Conservation (phyloP, 2,329 filamentous ascomycete genomes). For the Fusarium tjaetaba region DNA sequence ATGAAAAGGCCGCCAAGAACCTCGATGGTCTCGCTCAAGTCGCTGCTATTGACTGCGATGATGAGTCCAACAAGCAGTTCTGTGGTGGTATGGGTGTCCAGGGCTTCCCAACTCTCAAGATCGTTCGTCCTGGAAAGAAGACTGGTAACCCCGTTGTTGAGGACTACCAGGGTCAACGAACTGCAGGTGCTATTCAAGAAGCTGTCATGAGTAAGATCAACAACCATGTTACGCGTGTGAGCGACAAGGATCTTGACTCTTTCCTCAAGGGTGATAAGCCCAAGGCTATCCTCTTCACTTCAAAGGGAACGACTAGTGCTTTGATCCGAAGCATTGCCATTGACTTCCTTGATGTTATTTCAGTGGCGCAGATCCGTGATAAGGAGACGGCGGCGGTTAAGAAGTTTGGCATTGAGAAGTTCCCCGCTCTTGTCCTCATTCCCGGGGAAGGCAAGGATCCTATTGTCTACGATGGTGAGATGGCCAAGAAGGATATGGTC, state of each 20-base stretch:
- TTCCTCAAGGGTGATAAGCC: slow-evolving; percentile 80
- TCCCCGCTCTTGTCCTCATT: slow-evolving; percentile 83
- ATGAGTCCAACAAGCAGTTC: slow-evolving; percentile 88
- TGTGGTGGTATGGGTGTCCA: slow-evolving; percentile 88
- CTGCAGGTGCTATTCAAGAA: slow-evolving; percentile 87
- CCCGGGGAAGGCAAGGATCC: slow-evolving; percentile 75
- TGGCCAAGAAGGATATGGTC: slow-evolving; percentile 85
- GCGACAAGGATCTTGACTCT: slow-evolving; percentile 79
- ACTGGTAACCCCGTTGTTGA: slow-evolving; percentile 81
- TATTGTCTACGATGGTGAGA: slow-evolving; percentile 80
- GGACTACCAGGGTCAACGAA: slow-evolving; percentile 87
- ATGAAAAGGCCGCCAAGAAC: slow-evolving; percentile 90
- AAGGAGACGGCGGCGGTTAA: slow-evolving; percentile 79
- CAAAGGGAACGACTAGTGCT: slow-evolving; percentile 88
- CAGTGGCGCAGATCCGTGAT: slow-evolving; percentile 82
- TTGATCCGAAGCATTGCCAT: slow-evolving; percentile 86
- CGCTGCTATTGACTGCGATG: slow-evolving; percentile 93
- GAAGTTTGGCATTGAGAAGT: slow-evolving; percentile 79
- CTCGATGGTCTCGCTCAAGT: slow-evolving; percentile 94
- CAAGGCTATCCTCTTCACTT: slow-evolving; percentile 91
- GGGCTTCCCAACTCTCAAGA: slow-evolving; percentile 96
- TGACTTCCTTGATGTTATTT: slow-evolving; percentile 84
- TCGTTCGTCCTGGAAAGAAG: slow-evolving; percentile 86
- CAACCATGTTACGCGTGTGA: slow-evolving; percentile 86
- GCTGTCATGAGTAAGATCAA: slow-evolving; percentile 87